Base-by-base conservation (phyloP, 495 filamentous ascomycete genomes). In the Hypoxylon perforatum region DNA sequence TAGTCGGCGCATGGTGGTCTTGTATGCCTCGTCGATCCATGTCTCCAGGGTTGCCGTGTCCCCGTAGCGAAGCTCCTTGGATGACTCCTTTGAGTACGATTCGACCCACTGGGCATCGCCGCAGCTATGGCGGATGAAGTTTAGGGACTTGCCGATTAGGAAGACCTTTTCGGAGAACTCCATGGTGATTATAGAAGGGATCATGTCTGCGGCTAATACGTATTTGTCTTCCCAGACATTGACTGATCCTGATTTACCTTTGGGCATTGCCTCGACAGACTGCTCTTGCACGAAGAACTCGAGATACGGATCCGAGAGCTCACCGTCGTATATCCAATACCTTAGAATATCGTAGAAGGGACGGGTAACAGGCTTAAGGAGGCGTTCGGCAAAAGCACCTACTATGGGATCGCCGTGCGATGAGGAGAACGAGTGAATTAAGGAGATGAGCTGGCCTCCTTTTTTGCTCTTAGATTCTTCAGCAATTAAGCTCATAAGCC, bases 201-300 rank as follows among this genome's bases (percentile, higher is more conserved):
- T 88, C 90, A 97, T 94, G 12, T 85, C 79, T 57, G 91, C 86
- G 63, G 91, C 88, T 41, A 98, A 81, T 72, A 90, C 90, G 81
- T 98, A 99, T 72, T 99, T 98, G 73, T 95, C 92, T 73, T 98
- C 93, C 96, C 96, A 99, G 12, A 98, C 96, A 54, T 91, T 96
- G 17, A 91, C 92, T 14, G 92, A 91, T 21, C 69, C 70, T 4
- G 69, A 68, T 22, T 75, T 75, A 45, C 85, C 89, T 66, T 89
- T 90, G 54, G 89, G 86, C 69, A 79, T 81, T 38, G 77, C 65
- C 7, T 83, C 80, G 14, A 71, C 65, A 11, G 71, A 74, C 64
- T 93, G 90, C 74, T 97, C 93, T 33, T 87, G 86, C 22, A 99
- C 93, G 70, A 98, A 97, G 76, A 99, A 99, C 69, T 99, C 96